Base-by-base conservation (phyloP, 1,139 yeast species). In the Scheffersomyces stambukii region DNA sequence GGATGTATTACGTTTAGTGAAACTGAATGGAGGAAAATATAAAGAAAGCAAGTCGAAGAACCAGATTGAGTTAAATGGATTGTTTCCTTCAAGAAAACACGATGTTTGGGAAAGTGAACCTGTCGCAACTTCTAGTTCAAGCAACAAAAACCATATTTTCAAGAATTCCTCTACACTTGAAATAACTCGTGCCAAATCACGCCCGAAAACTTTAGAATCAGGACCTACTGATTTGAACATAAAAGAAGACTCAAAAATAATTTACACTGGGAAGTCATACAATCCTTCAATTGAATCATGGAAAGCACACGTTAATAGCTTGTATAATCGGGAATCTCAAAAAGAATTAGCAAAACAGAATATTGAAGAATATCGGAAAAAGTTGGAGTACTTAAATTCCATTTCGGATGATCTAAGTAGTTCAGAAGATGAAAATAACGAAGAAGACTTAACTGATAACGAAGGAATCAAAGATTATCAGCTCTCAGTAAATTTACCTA, bases 201-300 rank as follows among this genome's bases (percentile, higher is more conserved):
- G 58, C 3, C 93, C 94, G 8, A 53, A 54, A 18, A 81, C 95
- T 0, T 48, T 82, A 37, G 62, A 58, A 23, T 57, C 60, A 28
- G 63, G 63, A 3, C 86, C 95, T 2, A 55, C 78, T 6, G 55
- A 42, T 15, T 36, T 42, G 16, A 40, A 40, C 8, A 32, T 46
- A 8, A 48, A 54, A 21, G 11, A 18, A 6, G 20, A n/a, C n/a
- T n/a, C n/a, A n/a, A n/a, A n/a, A n/a, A 33, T 42, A 5, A 37
- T 78, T 5, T 81, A 80, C 45, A 91, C 81, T 2, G 98, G 98
- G 31, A 83, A 83, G 54, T 89, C 97, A 3, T 91, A 91, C 52
- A 91, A 91, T 52, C 98, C 98, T 19, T 74, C 93, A 9, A 64
- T 81, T 40, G 83, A 81, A 36, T 77, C 85, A 19, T 91, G 98